A percentile compares a stretch with the other conserved stretches of the same genome.
These are phyloP conservation scores for Fallopia convolvulus DNA, from an alignment of 148 eudicot species.

Conservation along the genomic window DNA sequence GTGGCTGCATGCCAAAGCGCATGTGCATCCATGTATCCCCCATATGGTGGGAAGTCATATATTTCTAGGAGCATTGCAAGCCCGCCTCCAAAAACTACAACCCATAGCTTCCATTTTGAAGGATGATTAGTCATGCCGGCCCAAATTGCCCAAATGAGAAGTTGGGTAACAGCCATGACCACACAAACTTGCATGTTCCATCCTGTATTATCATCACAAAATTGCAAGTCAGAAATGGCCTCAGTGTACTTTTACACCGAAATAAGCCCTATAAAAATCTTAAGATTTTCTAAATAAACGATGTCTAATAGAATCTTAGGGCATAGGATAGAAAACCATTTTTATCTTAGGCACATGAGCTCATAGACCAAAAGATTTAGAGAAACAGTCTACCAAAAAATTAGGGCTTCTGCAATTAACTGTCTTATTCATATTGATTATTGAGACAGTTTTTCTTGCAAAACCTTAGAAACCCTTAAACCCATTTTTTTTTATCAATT, in stretches of 20 bases:
- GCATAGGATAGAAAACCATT: too few species aligned
- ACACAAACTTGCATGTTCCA: slow-evolving; percentile 95
- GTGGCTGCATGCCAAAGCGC: slow-evolving; percentile 92
- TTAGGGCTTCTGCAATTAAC: background rate
- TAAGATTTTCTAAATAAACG: too few species aligned
- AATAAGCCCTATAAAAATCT: too few species aligned
- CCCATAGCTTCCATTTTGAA: slow-evolving; percentile 76
- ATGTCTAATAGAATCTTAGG: too few species aligned
- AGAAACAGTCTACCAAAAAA: background rate
- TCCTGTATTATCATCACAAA: slow-evolving; percentile 29
- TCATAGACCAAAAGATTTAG: background rate
- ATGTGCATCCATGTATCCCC: slow-evolving; percentile 72
- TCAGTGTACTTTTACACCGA: background rate
- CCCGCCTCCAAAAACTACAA: slow-evolving; percentile 66
- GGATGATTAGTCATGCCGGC: slow-evolving; percentile 67
- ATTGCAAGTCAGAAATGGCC: background rate
- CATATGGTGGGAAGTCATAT: slow-evolving; percentile 75
- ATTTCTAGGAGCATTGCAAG: slow-evolving; percentile 76
- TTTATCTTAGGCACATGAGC: background rate
- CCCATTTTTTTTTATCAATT: background rate
- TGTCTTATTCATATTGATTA: background rate
- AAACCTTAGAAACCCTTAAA: background rate
- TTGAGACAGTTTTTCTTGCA: background rate
- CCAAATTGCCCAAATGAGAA: slow-evolving; percentile 76
- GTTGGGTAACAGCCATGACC: slow-evolving; percentile 60